Base-by-base conservation (phyloP, 306 rosid genomes). In the Cicer yamashitae region DNA sequence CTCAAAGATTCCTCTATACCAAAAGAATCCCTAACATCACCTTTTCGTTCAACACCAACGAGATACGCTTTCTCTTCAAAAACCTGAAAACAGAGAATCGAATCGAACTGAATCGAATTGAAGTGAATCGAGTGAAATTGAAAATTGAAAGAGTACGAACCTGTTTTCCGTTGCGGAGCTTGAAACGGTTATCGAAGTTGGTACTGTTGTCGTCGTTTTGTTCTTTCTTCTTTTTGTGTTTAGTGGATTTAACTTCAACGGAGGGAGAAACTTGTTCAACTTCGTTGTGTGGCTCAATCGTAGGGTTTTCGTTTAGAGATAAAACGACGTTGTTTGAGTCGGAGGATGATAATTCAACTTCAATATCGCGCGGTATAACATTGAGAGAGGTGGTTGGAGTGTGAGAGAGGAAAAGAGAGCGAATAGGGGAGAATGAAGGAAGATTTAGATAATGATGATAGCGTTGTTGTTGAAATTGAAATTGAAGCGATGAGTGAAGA, bases 51-150 rank as follows among this genome's bases (percentile, higher is more conserved):
- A 58, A 92, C 96, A 3, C 97, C 96, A 3, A 94, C 96, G 47
- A 94, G 82, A 76, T 92, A 94, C 3, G 97, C 89, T 77, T 89
- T 90, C 78, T 94, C 99, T 84, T 87, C 96, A 62, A 94, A 92
- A 73, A 92, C 83, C 99, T 92, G 78, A 47, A 59, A 73, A 46
- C 10, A 2, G 1, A 13, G 6, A 67, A 74, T 13, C 64, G 10
- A 39, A 71, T 48, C 25, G 14, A 47, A 18, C 0, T 5, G 3
- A 53, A 3, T 3, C 5, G 20, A 20, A 67, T 45, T 1, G 12
- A 25, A 25, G 34, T 25, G 34, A 67, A 66, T 2, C 9, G 22
- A 48, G 4, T 18, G 53, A 65, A 65, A 51, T 39, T 48, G 72
- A 18, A 34, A 44, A 43, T 2, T 12, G 40, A 71, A 51, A 70